Conservation (phyloP, 2,329 filamentous ascomycete genomes). For the Sporothrix variecibatus region DNA sequence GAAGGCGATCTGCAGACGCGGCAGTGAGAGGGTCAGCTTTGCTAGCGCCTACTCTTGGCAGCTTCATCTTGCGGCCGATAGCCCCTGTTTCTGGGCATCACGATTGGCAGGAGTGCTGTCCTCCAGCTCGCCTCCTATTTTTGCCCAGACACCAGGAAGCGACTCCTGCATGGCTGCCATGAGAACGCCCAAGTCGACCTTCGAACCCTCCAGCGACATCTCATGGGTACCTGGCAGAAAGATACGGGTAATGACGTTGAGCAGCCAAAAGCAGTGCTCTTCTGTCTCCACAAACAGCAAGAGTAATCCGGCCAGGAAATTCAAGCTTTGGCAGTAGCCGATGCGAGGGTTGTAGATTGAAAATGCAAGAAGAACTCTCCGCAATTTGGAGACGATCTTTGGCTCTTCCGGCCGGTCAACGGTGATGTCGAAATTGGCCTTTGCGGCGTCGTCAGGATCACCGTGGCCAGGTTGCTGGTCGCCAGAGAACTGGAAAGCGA, state of each 20-base stretch:
- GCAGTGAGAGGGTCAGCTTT: conserved; percentile 42
- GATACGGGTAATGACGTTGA: conserved; percentile 86
- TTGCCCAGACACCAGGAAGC: conserved; percentile 81
- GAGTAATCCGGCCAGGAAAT: conserved; percentile 88
- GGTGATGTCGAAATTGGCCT: conserved; percentile 29
- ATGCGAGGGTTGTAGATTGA: conserved; percentile 87
- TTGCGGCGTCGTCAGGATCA: conserved; percentile 12
- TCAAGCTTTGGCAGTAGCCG: conserved; percentile 93
- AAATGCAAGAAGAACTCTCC: conserved; percentile 85
- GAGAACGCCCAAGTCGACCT: conserved; percentile 89
- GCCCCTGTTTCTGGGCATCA: conserved; percentile 29
- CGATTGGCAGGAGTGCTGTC: conserved; percentile 36
- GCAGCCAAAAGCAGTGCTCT: conserved; percentile 88
- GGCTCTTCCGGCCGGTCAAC: conserved; percentile 60
- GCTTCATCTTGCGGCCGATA: conserved; percentile 43
- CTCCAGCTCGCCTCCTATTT: conserved; percentile 67
- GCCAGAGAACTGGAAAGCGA: conserved; percentile 68
- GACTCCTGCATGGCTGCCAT: conserved; percentile 84
- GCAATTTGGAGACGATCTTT: conserved; percentile 75
- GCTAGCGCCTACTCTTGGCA: conserved; percentile 43
- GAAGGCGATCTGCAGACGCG: conserved; percentile 56
- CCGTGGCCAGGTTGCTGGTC: conserved; percentile 36
- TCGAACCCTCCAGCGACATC: conserved; percentile 84
- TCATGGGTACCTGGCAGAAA: conserved; percentile 93
- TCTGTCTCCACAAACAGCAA: conserved; percentile 85